phyloP scores from a whole-genome alignment of 257 asterid species.

The Solanum bulbocastanum region DNA sequence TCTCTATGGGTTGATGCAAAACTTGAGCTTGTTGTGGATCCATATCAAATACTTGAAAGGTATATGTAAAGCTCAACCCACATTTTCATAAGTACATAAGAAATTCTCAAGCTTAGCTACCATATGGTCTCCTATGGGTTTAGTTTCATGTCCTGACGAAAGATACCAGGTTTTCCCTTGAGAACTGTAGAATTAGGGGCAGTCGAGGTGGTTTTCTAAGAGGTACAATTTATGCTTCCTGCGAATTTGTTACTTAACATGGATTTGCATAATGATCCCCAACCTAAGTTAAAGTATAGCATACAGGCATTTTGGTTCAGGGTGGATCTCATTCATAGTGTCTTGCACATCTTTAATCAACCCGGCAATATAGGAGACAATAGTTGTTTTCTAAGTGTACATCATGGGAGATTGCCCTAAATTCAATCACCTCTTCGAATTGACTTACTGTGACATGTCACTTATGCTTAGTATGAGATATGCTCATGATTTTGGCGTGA shows the following conservation, averaged over 20 bases:
- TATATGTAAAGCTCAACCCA: slow-evolving; percentile 6
- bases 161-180: neutral
- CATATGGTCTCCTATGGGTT: neutral
- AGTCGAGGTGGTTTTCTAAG: neutral
- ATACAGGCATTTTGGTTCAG: neutral
- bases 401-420: neutral
- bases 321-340: neutral
- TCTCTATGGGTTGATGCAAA: slow-evolving; percentile 95
- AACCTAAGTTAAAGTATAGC: neutral
- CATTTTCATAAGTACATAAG: neutral
- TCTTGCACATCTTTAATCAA: neutral
- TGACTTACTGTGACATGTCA: neutral
- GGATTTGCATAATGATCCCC: neutral
- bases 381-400: neutral
- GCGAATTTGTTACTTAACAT: neutral
- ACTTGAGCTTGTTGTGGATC: slow-evolving; percentile 89
- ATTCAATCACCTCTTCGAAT: neutral
- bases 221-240: neutral
- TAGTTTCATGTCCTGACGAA: neutral
- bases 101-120: neutral
- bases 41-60: slow-evolving; percentile 88
- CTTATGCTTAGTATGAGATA: neutral
- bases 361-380: neutral
- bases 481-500: neutral
- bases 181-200: neutral